Evolutionary conservation across 495 filamentous ascomycete species (phyloP).

Genomic region (Hypoxylon fuscum): DNA sequence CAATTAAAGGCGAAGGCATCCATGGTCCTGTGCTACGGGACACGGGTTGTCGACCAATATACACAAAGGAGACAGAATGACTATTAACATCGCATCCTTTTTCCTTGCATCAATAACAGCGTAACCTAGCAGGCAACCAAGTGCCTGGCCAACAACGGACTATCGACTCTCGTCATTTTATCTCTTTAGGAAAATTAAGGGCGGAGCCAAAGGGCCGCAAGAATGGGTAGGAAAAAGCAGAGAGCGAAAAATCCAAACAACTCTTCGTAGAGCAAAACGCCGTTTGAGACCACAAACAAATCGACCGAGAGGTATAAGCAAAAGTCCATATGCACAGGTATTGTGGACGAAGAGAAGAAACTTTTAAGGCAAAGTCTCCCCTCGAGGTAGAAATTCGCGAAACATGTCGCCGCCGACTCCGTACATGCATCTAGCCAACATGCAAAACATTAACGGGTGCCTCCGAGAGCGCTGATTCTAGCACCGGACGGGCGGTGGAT

Average conservation of each 20-base stretch:
- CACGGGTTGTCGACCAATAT: slow-evolving; percentile 10
- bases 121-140: slow-evolving; percentile 4
- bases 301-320: slow-evolving; percentile 32
- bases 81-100: slow-evolving; percentile 23
- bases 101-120: slow-evolving; percentile 18
- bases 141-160: slow-evolving; percentile 19
- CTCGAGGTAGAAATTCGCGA: slow-evolving; percentile 3
- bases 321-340: slow-evolving; percentile 33
- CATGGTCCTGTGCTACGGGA: slow-evolving; percentile 3
- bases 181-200: slow-evolving; percentile 30
- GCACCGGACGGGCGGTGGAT: slow-evolving; percentile 66
- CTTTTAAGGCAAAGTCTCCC: slow-evolving; percentile 10
- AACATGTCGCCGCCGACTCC: slow-evolving; percentile 37
- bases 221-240: slow-evolving; percentile 23
- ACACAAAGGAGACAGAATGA: slow-evolving; percentile 37
- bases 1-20: slow-evolving; percentile 22
- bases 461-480: slow-evolving; percentile 65
- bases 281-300: slow-evolving; percentile 16
- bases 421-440: slow-evolving; percentile 32
- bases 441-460: slow-evolving; percentile 45
- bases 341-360: slow-evolving; percentile 9
- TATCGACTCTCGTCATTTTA: slow-evolving; percentile 12
- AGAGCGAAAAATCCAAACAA: slow-evolving; percentile 25
- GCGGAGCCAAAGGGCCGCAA: slow-evolving; percentile 11
- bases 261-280: slow-evolving; percentile 36